Evolutionary conservation across 2,329 filamentous ascomycete genomes (phyloP), one percentile per base, ranked within the genome.

Genomic region (Clonostachys rhizophaga): DNA sequence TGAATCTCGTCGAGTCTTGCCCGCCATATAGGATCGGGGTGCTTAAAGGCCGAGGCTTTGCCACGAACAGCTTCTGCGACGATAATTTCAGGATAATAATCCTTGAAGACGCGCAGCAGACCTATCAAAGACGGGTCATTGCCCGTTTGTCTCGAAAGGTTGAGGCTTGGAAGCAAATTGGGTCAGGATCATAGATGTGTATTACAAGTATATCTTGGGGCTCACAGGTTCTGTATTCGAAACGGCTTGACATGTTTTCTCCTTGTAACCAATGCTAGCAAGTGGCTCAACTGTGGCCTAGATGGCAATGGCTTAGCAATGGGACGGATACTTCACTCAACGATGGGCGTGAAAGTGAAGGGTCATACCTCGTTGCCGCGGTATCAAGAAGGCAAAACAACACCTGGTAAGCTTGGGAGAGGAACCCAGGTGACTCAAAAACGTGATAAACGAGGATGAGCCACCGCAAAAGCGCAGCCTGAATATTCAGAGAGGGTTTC

Each of bases 21-120:
- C 46, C 82, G 77, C 90, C 90, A 95, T 66, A 87, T 79, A 5
- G 72, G 70, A 60, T 92, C 86, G n/a, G 87, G 87, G 58, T 89
- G 85, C 74, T 80, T 83, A 62, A 86, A 86, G 1, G 80, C 73
- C 5, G 79, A 78, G 1, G 81, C 81, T 49, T 78, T 76, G 36
- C 81, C 81, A 46, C 74, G 72, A 33, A 81, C 78, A 5, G 79
- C 72, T 52, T 86, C 85, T 18, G 86, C 87, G 13, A 92, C 78
- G 49, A 95, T 89, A 47, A 95, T 89, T 61, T 95, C 89, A 0
- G 90, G 89, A 58, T 92, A 95, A 64, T 92, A 95, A 61, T 92
- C 89, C 61, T 94, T 94, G 70, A 86, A 95, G n/a, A 92, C 82
- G 47, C 86, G 80, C 44, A 95, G 70, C 16, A 95, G 72, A 4